Conservation (phyloP, 805 yeast species). For the Clavispora carvajalis region DNA sequence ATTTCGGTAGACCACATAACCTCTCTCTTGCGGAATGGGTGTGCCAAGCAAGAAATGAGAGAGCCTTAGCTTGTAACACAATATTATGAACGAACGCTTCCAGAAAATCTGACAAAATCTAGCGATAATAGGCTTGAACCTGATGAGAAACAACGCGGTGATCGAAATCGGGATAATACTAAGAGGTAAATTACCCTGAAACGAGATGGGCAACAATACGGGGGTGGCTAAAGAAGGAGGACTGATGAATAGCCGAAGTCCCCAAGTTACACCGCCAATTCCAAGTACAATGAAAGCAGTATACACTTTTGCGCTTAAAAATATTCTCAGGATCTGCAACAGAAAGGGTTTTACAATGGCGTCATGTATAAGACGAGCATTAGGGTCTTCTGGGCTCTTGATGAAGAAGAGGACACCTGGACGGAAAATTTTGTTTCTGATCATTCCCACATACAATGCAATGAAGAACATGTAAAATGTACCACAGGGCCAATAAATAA, state of each 20-base stretch:
- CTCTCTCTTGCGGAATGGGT: conserved; percentile 65
- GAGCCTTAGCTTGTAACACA: conserved; percentile 56
- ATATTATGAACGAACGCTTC: conserved; percentile 51
- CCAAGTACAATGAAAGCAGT: conserved; percentile 68
- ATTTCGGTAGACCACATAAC: conserved; percentile 55
- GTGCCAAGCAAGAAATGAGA: conserved; percentile 75
- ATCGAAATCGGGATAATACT: conserved; percentile 4
- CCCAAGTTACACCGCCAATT: conserved; percentile 62
- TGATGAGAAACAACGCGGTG: conserved; percentile 3
- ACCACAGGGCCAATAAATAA: conserved; percentile 61
- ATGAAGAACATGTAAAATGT: conserved; percentile 82
- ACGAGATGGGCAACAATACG: conserved; percentile 24
- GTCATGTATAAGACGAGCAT: conserved; percentile 79
- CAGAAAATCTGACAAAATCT: conserved; percentile 50
- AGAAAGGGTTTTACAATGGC: conserved; percentile 73
- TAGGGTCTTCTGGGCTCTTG: conserved; percentile 92
- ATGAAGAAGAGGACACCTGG: conserved; percentile 89
- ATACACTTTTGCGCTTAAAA: conserved; percentile 69
- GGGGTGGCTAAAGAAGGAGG: conserved; percentile 4
- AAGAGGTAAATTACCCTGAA: background rate
- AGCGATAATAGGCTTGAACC: conserved; percentile 5
- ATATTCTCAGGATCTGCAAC: conserved; percentile 68
- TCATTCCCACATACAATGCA: conserved; percentile 83
- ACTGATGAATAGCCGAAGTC: conserved; percentile 25
- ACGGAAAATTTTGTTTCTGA: conserved; percentile 65